Percentiles rank a stretch among this genome's conserved stretches.
These are phyloP conservation scores for Saccharomyces hybrid DNA, from an alignment of 1,139 yeast species.

Conservation along the genomic window DNA sequence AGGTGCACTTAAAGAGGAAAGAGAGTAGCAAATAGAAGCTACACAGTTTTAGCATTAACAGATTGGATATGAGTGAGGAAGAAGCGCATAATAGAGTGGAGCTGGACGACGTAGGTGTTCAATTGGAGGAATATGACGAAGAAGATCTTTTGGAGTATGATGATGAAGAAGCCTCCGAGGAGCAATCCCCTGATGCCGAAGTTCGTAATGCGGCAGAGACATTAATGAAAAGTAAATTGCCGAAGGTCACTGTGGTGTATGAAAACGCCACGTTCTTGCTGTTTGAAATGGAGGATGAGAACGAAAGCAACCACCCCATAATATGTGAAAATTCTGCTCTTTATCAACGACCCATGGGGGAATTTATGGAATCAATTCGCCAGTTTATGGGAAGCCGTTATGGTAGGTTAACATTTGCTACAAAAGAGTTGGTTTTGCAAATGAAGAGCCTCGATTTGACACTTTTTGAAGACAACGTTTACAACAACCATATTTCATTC, in stretches of 20 bases:
- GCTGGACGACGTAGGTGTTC: constrained; percentile 13
- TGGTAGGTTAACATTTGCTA: constrained; percentile 22
- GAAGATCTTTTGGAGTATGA: constrained; percentile 18
- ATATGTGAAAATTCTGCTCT: constrained; percentile 20
- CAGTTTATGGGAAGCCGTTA: constrained; percentile 20
- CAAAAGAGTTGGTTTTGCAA: constrained; percentile 24
- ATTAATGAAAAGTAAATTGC: constrained; percentile 12
- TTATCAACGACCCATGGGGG: constrained; percentile 18
- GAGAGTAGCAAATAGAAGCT: neutral
- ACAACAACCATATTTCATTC: constrained; percentile 28
- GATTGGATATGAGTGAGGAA: neutral
- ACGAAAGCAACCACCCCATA: constrained; percentile 9
- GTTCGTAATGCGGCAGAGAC: constrained; percentile 17
- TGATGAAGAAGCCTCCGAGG: constrained; percentile 3
- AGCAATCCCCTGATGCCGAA: constrained; percentile 6
- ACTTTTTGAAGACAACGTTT: constrained; percentile 30
- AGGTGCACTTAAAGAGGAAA: neutral
- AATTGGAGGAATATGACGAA: constrained; percentile 12
- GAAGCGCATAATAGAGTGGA: constrained; percentile 4
- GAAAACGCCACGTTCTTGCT: constrained; percentile 17
- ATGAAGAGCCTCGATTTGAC: constrained; percentile 28
- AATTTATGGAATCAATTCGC: constrained; percentile 23
- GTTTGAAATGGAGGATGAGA: constrained; percentile 17
- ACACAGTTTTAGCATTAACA: neutral
- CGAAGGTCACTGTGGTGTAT: constrained; percentile 16